A percentile compares a stretch with the other conserved stretches of the same genome.
phyloP scores from a whole-genome alignment of 768 basidiomycete species.

The Dentipellis fragilis region DNA sequence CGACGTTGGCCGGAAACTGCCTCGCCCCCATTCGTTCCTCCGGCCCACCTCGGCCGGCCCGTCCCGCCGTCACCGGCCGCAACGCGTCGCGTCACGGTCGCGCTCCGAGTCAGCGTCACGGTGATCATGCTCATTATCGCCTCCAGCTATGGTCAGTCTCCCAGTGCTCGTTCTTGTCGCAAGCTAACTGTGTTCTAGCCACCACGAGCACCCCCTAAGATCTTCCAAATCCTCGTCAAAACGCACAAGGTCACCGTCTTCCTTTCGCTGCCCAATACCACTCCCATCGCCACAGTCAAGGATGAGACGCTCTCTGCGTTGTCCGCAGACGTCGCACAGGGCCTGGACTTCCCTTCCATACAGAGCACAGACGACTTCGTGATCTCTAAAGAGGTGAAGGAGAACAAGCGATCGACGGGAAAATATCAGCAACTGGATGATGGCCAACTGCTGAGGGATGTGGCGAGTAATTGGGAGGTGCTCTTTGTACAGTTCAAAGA shows the following conservation, averaged over 20 bases:
- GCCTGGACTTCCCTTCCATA: conserved; percentile 28
- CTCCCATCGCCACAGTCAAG: conserved; percentile 51
- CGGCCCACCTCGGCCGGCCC: background rate
- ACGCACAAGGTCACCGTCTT: conserved; percentile 64
- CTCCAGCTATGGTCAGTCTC: background rate
- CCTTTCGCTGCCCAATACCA: conserved; percentile 42
- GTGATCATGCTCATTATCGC: background rate
- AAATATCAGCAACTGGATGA: conserved; percentile 45
- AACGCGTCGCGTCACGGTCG: background rate
- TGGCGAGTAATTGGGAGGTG: conserved; percentile 54
- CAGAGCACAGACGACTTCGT: conserved; percentile 44
- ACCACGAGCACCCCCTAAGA: conserved; percentile 44
- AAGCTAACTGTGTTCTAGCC: conserved; percentile 27
- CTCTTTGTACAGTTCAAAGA: conserved; percentile 63
- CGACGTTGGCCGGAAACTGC: background rate
- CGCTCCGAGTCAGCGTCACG: background rate
- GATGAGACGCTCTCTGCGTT: conserved; percentile 55
- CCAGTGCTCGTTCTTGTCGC: background rate
- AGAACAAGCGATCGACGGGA: conserved; percentile 37
- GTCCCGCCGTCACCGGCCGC: background rate
- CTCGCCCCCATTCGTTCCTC: background rate
- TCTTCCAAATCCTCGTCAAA: conserved; percentile 60
- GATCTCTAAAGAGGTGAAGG: conserved; percentile 43
- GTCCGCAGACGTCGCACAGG: conserved; percentile 31
- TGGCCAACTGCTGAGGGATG: conserved; percentile 35